These are phyloP conservation scores for Pestalotiopsis sp. DNA, from an alignment of 2,329 filamentous ascomycete genomes.

Conservation along the genomic window DNA sequence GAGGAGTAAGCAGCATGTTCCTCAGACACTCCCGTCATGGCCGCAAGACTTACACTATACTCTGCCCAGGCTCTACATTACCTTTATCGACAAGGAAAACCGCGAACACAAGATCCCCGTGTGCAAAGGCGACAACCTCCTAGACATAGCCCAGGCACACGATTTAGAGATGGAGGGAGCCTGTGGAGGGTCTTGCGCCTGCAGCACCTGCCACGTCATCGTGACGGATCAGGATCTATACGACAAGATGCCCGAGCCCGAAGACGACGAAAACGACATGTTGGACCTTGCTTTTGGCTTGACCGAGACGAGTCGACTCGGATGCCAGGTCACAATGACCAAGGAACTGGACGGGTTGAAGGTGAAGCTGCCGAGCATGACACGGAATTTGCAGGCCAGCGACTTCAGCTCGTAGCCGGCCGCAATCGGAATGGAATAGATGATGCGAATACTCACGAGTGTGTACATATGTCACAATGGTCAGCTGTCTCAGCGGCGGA, in stretches of 20 bases:
- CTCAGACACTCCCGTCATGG: neutral
- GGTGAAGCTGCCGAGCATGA: constrained; percentile 89
- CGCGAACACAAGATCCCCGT: constrained; percentile 80
- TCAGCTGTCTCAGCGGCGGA: neutral
- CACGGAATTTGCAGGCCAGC: constrained; percentile 91
- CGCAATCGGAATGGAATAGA: neutral
- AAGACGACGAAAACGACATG: constrained; percentile 88
- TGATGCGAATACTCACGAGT: neutral
- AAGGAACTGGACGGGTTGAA: constrained; percentile 86
- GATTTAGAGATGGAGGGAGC: constrained; percentile 99
- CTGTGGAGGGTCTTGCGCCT: constrained; percentile 91
- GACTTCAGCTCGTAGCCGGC: constrained; percentile 63
- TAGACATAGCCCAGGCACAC: constrained; percentile 93
- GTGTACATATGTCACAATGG: neutral
- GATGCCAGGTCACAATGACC: constrained; percentile 90
- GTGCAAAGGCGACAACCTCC: constrained; percentile 83
- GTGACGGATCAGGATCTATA: constrained; percentile 74
- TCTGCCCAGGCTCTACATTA: constrained; percentile 72
- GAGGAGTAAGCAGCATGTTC: constrained; percentile 73
- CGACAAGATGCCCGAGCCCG: constrained; percentile 77
- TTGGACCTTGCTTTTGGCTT: constrained; percentile 87
- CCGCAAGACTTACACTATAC: neutral
- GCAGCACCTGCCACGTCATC: constrained; percentile 91
- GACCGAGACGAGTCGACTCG: constrained; percentile 81
- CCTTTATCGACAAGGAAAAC: constrained; percentile 72